Percentiles rank a stretch among this genome's conserved stretches.
Conservation (phyloP, 129 eudicot genomes). For the Tagetes erecta region DNA sequence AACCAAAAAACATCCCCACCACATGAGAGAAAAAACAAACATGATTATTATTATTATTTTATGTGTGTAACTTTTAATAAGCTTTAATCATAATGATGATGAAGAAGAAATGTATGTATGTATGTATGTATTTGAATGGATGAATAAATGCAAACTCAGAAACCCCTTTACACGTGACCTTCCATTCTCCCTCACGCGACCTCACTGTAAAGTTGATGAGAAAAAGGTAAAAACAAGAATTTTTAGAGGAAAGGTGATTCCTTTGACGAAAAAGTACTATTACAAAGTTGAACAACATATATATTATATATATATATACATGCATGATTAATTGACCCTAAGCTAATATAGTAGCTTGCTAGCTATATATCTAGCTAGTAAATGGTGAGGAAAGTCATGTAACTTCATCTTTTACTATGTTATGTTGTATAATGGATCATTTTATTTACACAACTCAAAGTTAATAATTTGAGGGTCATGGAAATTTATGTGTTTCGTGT, state of each 20-base stretch:
- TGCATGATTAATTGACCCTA: too few relatives aligned
- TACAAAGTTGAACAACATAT: constrained; percentile 31
- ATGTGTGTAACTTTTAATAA: constrained; percentile 28
- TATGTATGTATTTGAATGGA: constrained; percentile 34
- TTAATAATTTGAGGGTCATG: too few relatives aligned
- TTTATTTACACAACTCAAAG: too few relatives aligned
- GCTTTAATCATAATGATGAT: constrained; percentile 34
- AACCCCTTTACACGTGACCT: constrained; percentile 45
- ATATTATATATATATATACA: too few relatives aligned
- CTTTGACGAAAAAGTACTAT: constrained; percentile 42
- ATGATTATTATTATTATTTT: constrained; percentile 28
- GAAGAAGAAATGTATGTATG: constrained; percentile 9
- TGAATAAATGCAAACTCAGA: constrained; percentile 38
- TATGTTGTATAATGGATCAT: not conserved
- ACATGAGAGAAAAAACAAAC: constrained; percentile 40
- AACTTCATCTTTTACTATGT: not conserved
- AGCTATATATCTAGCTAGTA: not conserved
- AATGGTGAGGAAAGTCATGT: not conserved
- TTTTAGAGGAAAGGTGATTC: constrained; percentile 40
- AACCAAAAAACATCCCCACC: constrained; percentile 48
- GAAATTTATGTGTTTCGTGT: too few relatives aligned
- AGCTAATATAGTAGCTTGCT: not conserved
- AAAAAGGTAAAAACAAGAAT: constrained; percentile 34
- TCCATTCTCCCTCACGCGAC: constrained; percentile 41
- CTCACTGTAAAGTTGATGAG: constrained; percentile 38